Percentiles rank a stretch among this genome's conserved stretches.
Evolutionary conservation across 2,329 filamentous ascomycete genomes (phyloP).

Genomic region (Phoma sp.): DNA sequence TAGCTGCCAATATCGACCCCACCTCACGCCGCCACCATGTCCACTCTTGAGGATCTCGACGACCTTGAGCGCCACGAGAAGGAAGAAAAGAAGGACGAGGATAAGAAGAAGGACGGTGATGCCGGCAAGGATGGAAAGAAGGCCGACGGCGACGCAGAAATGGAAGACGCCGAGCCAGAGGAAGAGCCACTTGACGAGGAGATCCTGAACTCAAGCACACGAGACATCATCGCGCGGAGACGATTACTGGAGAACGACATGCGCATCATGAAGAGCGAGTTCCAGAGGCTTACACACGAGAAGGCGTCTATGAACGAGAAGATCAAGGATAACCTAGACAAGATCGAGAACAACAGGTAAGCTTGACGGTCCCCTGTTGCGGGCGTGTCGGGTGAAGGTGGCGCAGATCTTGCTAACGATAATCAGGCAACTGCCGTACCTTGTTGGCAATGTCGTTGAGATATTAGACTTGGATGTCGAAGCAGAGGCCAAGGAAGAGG

Average conservation of each 20-base stretch:
- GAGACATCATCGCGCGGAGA: slow-evolving; percentile 90
- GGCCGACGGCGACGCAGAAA: slow-evolving; percentile 79
- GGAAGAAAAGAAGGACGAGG: slow-evolving; percentile 70
- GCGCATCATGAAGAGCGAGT: slow-evolving; percentile 98
- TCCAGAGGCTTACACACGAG: slow-evolving; percentile 91
- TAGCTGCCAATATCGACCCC: slow-evolving; percentile 6
- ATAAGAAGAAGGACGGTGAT: slow-evolving; percentile 60
- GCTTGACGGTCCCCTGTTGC: slow-evolving; percentile 27
- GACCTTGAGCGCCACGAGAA: slow-evolving; percentile 82
- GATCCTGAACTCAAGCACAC: slow-evolving; percentile 89
- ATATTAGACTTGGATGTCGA: slow-evolving; percentile 95
- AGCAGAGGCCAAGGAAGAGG: slow-evolving; percentile 94
- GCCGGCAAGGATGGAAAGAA: slow-evolving; percentile 64
- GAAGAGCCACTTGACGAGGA: slow-evolving; percentile 87
- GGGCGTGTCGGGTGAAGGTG: background rate
- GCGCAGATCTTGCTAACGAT: slow-evolving; percentile 10
- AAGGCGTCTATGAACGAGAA: slow-evolving; percentile 96
- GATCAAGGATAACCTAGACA: slow-evolving; percentile 98
- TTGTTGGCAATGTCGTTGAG: slow-evolving; percentile 98
- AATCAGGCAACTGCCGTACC: slow-evolving; percentile 89
- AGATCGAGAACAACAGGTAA: slow-evolving; percentile 98
- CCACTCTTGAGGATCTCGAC: slow-evolving; percentile 90
- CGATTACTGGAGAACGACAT: slow-evolving; percentile 96
- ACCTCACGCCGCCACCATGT: slow-evolving; percentile 65
- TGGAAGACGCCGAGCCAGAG: slow-evolving; percentile 79